Evolutionary conservation across 2,329 filamentous ascomycete species (phyloP), one percentile per base, ranked within the genome.

Genomic region (Teratosphaeria pseudoeucalypti): DNA sequence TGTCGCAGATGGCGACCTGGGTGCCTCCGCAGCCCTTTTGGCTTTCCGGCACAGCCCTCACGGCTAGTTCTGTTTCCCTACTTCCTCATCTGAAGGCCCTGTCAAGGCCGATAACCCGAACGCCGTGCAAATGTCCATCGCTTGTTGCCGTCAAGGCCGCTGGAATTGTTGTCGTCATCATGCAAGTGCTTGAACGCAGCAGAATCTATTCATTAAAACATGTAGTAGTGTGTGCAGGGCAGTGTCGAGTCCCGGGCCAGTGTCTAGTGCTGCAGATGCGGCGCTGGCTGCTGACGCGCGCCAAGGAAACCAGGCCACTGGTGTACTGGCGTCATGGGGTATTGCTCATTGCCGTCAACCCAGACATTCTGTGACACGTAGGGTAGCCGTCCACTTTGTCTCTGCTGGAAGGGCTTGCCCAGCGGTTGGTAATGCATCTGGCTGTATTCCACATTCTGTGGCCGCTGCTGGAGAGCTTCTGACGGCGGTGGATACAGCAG

Each of bases 401-500:
- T 72, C 58, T 79, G 76, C 27, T 77, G 77, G 59, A 71, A 73
- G 3, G 77, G 76, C 60, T 77, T 73, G 10, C 77, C 77, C 23
- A 80, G 67, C 10, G 77, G 75, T 63, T 80, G 78, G 60, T 80
- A 80, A 56, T 79, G 77, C 78, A 80, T 79, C 60, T 78, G 77
- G 57, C 78, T 75, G 61, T 75, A 73, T 49, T 73, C 73, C 19
- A 79, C 72, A 43, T 73, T 74, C 54, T 72, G 71, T 11, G 75
- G 72, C 9, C 76, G 74, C 55, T 77, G 75, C 55, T 92, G 87
- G 63, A 95, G 82, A 7, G 90, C 90, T 9, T 85, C 81, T 27
- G 89, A 88, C 0, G 91, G 89, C 6, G 91, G 90, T 34, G 92
- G 92, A 60, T 94, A 90, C 34, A 96, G 80, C n/a, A 97, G 82